phyloP scores from a whole-genome alignment of 2,329 filamentous ascomycete genomes.

The Trichocomaceae sp. region DNA sequence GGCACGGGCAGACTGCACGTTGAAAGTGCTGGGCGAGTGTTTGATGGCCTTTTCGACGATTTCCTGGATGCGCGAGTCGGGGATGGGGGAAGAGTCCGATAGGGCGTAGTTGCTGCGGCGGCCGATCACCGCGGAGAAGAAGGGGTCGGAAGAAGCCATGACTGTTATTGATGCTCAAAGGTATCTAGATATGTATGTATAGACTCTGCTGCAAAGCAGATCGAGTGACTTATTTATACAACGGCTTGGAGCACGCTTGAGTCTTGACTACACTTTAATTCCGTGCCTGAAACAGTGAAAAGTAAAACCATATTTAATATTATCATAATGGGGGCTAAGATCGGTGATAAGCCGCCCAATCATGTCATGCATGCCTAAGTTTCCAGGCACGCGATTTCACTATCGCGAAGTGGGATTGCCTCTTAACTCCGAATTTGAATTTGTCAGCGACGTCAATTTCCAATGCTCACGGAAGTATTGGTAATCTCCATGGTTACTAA shows the following conservation, averaged over 20 bases:
- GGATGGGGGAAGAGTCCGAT: constrained; percentile 21
- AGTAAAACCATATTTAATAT: too few species aligned
- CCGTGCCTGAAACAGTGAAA: too few species aligned
- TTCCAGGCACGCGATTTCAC: background rate
- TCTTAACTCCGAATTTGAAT: too few species aligned
- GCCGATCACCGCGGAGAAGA: constrained; percentile 22
- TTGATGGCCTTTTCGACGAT: constrained; percentile 44
- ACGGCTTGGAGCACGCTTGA: background rate
- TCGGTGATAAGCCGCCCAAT: too few species aligned
- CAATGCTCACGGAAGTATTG: background rate
- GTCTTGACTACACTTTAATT: too few species aligned
- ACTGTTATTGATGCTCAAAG: background rate
- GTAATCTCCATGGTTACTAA: background rate
- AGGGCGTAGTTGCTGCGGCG: constrained; percentile 27
- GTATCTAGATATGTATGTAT: too few species aligned
- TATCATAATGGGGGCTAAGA: too few species aligned
- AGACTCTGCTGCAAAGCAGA: too few species aligned
- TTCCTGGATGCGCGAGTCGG: constrained; percentile 25
- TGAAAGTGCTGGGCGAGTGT: constrained; percentile 61
- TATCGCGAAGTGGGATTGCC: too few species aligned
- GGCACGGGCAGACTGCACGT: constrained; percentile 60
- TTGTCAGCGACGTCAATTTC: background rate
- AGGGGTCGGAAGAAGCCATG: constrained; percentile 11
- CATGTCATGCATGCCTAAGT: too few species aligned
- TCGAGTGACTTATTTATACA: background rate